Evolutionary conservation across 2,329 filamentous ascomycete genomes (phyloP).

Genomic region (Herpotrichia juniperi): DNA sequence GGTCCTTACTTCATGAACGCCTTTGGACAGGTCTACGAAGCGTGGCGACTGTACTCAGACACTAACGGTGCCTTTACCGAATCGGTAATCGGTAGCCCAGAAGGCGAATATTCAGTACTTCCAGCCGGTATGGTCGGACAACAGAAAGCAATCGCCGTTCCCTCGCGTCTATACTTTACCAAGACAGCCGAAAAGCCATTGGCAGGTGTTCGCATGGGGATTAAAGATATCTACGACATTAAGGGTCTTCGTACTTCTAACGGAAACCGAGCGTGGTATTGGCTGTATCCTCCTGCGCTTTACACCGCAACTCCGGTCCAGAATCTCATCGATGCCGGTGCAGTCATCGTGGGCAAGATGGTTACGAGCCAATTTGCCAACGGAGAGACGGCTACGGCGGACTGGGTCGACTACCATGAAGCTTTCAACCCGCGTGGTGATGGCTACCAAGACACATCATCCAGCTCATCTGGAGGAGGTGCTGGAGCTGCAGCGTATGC

Average conservation of each 20-base stretch:
- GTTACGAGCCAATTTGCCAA: slow-evolving; percentile 55
- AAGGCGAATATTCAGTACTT: slow-evolving; percentile 52
- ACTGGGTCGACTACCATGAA: slow-evolving; percentile 31
- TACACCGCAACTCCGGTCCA: slow-evolving; percentile 17
- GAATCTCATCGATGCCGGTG: slow-evolving; percentile 18
- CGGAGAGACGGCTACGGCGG: slow-evolving; percentile 36
- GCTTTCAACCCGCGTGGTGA: slow-evolving; percentile 41
- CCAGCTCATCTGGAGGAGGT: slow-evolving; percentile 12
- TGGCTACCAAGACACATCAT: slow-evolving; percentile 25
- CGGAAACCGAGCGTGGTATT: slow-evolving; percentile 20
- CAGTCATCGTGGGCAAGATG: slow-evolving; percentile 58
- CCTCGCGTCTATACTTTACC: slow-evolving; percentile 65
- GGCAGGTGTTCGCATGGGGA: slow-evolving; percentile 14
- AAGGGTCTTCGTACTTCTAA: slow-evolving; percentile 18
- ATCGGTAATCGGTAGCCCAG: slow-evolving; percentile 46
- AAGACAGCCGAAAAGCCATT: slow-evolving; percentile 49
- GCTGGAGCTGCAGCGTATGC: slow-evolving; percentile 18
- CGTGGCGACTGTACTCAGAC: slow-evolving; percentile 58
- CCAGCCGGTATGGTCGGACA: slow-evolving; percentile 52
- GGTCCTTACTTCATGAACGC: slow-evolving; percentile 59
- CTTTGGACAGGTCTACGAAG: slow-evolving; percentile 54
- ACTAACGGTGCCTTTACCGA: slow-evolving; percentile 58
- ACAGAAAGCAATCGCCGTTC: slow-evolving; percentile 58
- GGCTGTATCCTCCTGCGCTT: slow-evolving; percentile 4
- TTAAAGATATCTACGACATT: slow-evolving; percentile 50